Percentiles rank a stretch among this genome's conserved stretches.
phyloP scores from a whole-genome alignment of 1,139 yeast genomes.

The Suhomyces chickasaworum region DNA sequence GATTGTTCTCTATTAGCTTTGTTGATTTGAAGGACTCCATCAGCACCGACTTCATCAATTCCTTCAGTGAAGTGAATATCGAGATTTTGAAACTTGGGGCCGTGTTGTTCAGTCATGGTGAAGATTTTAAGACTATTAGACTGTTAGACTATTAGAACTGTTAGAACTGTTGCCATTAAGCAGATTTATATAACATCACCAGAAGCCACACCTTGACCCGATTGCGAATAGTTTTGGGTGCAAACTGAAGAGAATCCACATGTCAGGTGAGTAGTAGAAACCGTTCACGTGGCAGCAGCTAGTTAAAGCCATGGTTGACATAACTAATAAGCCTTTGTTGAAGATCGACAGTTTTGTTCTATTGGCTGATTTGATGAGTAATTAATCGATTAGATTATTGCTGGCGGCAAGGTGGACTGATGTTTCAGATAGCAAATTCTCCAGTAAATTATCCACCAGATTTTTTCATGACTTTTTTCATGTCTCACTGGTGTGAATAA shows the following conservation, averaged over 20 bases:
- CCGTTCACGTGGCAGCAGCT: slow-evolving; percentile 6
- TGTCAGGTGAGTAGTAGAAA: neutral
- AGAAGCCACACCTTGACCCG: slow-evolving; percentile 4
- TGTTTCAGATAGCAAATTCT: neutral
- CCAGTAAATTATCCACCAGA: too few relatives aligned
- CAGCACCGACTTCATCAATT: slow-evolving; percentile 40
- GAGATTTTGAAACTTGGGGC: slow-evolving; percentile 35
- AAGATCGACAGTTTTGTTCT: neutral
- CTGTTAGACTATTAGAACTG: too few relatives aligned
- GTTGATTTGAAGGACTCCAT: slow-evolving; percentile 41
- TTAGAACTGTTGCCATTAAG: neutral
- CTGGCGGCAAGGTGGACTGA: neutral
- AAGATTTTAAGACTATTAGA: neutral
- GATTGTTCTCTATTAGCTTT: slow-evolving; percentile 25
- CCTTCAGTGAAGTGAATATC: slow-evolving; percentile 42
- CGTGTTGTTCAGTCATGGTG: slow-evolving; percentile 8
- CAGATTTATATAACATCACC: neutral
- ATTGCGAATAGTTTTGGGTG: slow-evolving; percentile 6
- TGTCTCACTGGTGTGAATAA: too few relatives aligned
- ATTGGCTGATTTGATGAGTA: neutral
- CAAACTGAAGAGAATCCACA: neutral
- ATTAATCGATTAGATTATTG: neutral
- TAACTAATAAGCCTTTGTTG: neutral
- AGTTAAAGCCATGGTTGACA: slow-evolving; percentile 7
- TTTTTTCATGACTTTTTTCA: too few relatives aligned